A percentile compares a stretch with the other conserved stretches of the same genome.
Evolutionary conservation across 1,139 yeast genomes (phyloP).

Genomic region (Scheffersomyces segobiensis): DNA sequence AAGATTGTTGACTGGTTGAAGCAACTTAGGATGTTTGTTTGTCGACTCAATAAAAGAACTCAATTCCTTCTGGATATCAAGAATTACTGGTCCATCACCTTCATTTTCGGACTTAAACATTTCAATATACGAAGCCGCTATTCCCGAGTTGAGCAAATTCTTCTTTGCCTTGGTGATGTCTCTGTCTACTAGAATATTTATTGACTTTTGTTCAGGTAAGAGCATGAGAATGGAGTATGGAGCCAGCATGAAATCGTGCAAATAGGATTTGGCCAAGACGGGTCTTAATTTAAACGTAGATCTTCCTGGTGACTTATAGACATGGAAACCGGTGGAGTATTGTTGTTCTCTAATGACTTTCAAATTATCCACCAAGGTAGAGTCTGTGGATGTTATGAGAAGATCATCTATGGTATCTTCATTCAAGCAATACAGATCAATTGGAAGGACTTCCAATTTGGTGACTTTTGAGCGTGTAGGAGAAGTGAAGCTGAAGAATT

Average conservation of each 20-base stretch:
- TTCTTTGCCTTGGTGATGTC: slow-evolving; percentile 6
- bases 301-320: slow-evolving; percentile 34
- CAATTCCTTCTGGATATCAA: not conserved
- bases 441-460: not conserved
- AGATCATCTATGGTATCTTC: slow-evolving; percentile 22
- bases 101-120: not conserved
- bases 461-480: slow-evolving; percentile 3
- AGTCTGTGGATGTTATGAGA: not conserved
- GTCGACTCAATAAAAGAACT: not conserved
- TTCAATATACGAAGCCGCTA: slow-evolving; percentile 2
- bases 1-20: not conserved
- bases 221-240: slow-evolving; percentile 40
- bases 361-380: slow-evolving; percentile 6
- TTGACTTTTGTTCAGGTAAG: slow-evolving; percentile 10
- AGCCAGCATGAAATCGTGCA: slow-evolving; percentile 46
- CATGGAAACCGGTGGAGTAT: slow-evolving; percentile 38
- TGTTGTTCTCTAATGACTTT: slow-evolving; percentile 3
- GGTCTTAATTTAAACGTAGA: slow-evolving; percentile 26
- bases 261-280: slow-evolving; percentile 37
- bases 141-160: slow-evolving; percentile 4
- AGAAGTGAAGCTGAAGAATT: slow-evolving; percentile 21
- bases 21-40: not conserved
- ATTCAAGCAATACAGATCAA: slow-evolving; percentile 25
- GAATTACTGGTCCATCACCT: not conserved
- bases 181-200: slow-evolving; percentile 13